Conservation (phyloP, 2,329 filamentous ascomycete genomes). For the Akanthomyces uredinophilus region DNA sequence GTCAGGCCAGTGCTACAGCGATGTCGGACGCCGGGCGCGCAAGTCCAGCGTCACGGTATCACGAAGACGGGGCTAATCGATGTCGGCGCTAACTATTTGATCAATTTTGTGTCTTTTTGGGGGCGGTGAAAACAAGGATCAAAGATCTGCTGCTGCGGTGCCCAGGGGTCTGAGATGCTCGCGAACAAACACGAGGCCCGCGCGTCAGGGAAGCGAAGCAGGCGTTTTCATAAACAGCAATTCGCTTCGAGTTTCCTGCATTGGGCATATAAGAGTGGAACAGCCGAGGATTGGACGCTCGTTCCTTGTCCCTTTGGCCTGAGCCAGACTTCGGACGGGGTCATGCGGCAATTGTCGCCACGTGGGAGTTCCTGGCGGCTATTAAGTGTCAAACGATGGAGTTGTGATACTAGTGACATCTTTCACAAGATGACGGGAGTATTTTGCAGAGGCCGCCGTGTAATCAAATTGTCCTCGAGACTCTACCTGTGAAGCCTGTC, state of each 20-base stretch:
- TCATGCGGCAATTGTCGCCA: not conserved
- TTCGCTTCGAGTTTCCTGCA: constrained; percentile 8
- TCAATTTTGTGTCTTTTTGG: constrained; percentile 3
- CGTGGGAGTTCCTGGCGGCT: not conserved
- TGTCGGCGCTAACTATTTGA: constrained; percentile 4
- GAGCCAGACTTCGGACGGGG: not conserved
- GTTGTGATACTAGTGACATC: constrained; percentile 6
- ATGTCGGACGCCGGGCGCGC: constrained; percentile 1
- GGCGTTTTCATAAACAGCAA: not conserved
- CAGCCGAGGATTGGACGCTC: too few species aligned
- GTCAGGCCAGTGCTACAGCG: not conserved
- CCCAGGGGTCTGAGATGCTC: not conserved
- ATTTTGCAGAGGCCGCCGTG: not conserved
- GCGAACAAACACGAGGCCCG: not conserved
- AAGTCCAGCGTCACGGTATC: not conserved
- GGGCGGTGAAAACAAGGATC: constrained; percentile 3
- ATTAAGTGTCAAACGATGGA: not conserved
- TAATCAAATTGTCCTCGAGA: constrained; percentile 5
- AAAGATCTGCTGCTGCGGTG: not conserved
- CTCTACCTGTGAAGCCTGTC: constrained; percentile 10
- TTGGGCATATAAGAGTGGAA: not conserved
- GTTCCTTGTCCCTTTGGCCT: not conserved
- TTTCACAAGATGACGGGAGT: constrained; percentile 12
- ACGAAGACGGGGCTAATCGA: constrained; percentile 3
- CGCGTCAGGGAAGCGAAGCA: constrained; percentile 1